Conservation (phyloP, 164 flowering plant species). For the Vitis riparia region DNA sequence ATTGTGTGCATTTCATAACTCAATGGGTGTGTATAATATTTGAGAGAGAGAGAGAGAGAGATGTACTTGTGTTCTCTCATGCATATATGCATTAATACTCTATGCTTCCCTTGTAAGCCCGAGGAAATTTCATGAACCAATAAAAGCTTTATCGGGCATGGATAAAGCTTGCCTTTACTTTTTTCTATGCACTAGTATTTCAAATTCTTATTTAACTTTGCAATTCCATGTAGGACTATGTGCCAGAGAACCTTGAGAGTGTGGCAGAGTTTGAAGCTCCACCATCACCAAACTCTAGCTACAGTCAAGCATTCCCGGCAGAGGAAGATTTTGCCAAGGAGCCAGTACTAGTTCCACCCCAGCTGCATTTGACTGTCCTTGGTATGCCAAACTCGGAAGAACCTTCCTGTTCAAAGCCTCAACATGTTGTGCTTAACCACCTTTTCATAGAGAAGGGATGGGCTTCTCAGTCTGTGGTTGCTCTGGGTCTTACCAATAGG, state of each 20-base stretch:
- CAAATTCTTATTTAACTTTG: background rate
- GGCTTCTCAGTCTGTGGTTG: slow-evolving; percentile 77
- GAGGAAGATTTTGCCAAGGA: slow-evolving; percentile 87
- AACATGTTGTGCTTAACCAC: slow-evolving; percentile 89
- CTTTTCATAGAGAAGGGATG: slow-evolving; percentile 76
- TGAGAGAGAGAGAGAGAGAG: too few species aligned
- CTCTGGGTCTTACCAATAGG: slow-evolving; percentile 78
- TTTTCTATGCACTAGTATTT: background rate
- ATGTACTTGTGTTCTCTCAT: too few species aligned
- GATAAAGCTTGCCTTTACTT: background rate
- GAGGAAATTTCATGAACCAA: too few species aligned
- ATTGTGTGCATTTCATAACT: too few species aligned
- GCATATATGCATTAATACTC: too few species aligned
- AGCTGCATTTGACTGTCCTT: slow-evolving; percentile 62
- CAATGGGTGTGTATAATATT: too few species aligned
- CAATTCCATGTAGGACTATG: slow-evolving; percentile 52
- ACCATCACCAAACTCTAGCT: slow-evolving; percentile 79
- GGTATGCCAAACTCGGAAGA: slow-evolving; percentile 41
- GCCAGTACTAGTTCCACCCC: slow-evolving; percentile 66
- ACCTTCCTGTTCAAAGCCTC: slow-evolving; percentile 54
- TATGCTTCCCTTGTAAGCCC: too few species aligned
- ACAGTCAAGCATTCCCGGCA: slow-evolving; percentile 50
- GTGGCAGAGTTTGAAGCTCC: slow-evolving; percentile 80
- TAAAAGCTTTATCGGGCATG: too few species aligned
- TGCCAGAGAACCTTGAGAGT: slow-evolving; percentile 75